Percentiles rank a stretch among this genome's conserved stretches.
Evolutionary conservation across 179 eudicot species (phyloP).

Genomic region (Silene coronaria): DNA sequence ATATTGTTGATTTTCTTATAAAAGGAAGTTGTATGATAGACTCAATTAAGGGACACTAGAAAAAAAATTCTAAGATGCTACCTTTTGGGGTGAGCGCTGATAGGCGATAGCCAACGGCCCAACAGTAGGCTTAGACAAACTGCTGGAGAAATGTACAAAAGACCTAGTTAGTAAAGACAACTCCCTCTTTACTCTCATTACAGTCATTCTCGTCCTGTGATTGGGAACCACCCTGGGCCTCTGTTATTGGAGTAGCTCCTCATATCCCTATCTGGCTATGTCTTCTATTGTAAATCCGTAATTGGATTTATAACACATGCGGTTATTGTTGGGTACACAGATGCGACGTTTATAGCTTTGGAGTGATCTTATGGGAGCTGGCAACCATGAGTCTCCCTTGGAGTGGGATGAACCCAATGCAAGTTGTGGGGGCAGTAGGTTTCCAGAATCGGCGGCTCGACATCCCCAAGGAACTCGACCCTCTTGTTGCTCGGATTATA

Average conservation of each 20-base stretch:
- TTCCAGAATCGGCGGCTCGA: constrained; percentile 94
- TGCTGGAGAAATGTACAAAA: background rate
- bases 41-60: background rate
- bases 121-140: background rate
- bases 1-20: background rate
- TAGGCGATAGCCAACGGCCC: too few species aligned
- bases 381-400: constrained; percentile 90
- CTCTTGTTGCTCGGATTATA: constrained; percentile 78
- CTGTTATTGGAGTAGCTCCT: background rate
- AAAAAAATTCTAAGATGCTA: background rate
- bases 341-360: constrained; percentile 98
- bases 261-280: background rate
- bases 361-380: constrained; percentile 93
- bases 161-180: background rate
- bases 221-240: background rate
- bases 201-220: background rate
- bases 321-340: constrained; percentile 39
- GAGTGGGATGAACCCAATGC: constrained; percentile 99
- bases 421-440: constrained; percentile 99
- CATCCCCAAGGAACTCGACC: constrained; percentile 89
- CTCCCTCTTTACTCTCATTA: background rate
- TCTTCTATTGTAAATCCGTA: background rate
- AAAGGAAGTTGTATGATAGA: background rate
- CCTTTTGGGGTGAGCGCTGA: background rate
- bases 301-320: background rate